Evolutionary conservation across 78 protist species (phyloP).

Genomic region (Goniomonas avonlea): DNA sequence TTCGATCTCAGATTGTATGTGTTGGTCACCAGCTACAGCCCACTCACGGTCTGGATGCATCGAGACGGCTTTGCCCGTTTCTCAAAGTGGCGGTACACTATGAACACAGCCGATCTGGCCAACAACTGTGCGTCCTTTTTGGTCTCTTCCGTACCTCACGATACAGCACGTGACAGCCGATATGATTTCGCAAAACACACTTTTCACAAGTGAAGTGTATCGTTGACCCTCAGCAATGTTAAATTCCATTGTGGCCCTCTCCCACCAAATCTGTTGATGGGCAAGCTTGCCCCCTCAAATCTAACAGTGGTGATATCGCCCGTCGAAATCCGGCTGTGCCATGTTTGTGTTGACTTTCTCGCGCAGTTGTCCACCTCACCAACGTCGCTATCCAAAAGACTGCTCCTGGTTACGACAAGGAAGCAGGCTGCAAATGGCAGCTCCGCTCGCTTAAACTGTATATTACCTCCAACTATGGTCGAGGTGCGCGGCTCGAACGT

Average conservation of each 20-base stretch:
- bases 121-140: too few relatives aligned
- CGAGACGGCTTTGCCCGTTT: slow-evolving; percentile 81
- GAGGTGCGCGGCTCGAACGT: not conserved
- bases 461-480: slow-evolving; percentile 10
- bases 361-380: slow-evolving; percentile 82
- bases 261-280: slow-evolving; percentile 18
- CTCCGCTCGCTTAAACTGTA: slow-evolving; percentile 47
- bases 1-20: slow-evolving; percentile 62
- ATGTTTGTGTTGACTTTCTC: too few relatives aligned
- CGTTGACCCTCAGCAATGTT: too few relatives aligned
- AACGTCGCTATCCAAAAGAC: slow-evolving; percentile 81
- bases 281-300: too few relatives aligned
- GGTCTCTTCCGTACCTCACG: too few relatives aligned
- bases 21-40: slow-evolving; percentile 51
- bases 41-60: slow-evolving; percentile 57
- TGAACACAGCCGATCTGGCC: not conserved
- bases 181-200: too few relatives aligned
- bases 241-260: not conserved
- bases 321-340: too few relatives aligned
- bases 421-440: slow-evolving; percentile 69
- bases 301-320: too few relatives aligned
- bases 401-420: slow-evolving; percentile 12
- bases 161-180: too few relatives aligned
- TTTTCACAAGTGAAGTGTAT: too few relatives aligned
- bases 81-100: slow-evolving; percentile 7